Conservation (phyloP, 1,284 basidiomycete species). For the Heterobasidion occidentale region DNA sequence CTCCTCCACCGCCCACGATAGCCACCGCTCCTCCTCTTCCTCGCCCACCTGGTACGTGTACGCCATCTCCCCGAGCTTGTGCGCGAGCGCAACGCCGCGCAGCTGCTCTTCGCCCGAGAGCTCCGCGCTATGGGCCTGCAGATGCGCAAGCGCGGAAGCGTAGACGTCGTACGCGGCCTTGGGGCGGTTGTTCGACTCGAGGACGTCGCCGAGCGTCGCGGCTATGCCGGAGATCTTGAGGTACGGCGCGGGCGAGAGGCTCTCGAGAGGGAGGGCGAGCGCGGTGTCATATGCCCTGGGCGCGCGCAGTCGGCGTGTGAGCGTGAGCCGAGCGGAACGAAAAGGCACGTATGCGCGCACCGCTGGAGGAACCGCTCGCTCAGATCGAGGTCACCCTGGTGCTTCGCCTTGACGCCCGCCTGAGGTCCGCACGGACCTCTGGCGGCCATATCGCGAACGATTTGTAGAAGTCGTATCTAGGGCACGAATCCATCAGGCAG, state of each 20-base stretch:
- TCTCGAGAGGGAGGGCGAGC: slow-evolving; percentile 36
- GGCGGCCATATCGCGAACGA: slow-evolving; percentile 60
- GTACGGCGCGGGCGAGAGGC: slow-evolving; percentile 44
- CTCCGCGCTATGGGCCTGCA: slow-evolving; percentile 13
- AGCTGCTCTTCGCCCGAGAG: slow-evolving; percentile 40
- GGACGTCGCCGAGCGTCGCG: slow-evolving; percentile 51
- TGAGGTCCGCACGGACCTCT: slow-evolving; percentile 54
- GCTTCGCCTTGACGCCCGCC: slow-evolving; percentile 58
- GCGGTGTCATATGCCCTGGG: slow-evolving; percentile 58
- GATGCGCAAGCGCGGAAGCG: slow-evolving; percentile 29
- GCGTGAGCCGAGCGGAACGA: slow-evolving; percentile 3
- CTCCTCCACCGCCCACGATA: slow-evolving; percentile 57
- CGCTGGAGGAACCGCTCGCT: slow-evolving; percentile 46
- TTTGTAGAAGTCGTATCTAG: slow-evolving; percentile 55
- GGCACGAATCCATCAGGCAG: not conserved
- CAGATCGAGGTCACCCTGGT: slow-evolving; percentile 48
- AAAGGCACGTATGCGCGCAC: slow-evolving; percentile 27
- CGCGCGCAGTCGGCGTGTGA: not conserved
- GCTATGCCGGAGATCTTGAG: slow-evolving; percentile 70
- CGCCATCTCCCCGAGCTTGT: slow-evolving; percentile 58
- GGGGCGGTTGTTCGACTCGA: slow-evolving; percentile 39
- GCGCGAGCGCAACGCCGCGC: slow-evolving; percentile 55
- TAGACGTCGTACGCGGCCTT: slow-evolving; percentile 48
- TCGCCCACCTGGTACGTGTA: slow-evolving; percentile 27
- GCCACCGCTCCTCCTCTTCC: slow-evolving; percentile 50